Evolutionary conservation across 371 early-diverging fungal genomes (phyloP).

Genomic region (Phascolomyces articulosus): DNA sequence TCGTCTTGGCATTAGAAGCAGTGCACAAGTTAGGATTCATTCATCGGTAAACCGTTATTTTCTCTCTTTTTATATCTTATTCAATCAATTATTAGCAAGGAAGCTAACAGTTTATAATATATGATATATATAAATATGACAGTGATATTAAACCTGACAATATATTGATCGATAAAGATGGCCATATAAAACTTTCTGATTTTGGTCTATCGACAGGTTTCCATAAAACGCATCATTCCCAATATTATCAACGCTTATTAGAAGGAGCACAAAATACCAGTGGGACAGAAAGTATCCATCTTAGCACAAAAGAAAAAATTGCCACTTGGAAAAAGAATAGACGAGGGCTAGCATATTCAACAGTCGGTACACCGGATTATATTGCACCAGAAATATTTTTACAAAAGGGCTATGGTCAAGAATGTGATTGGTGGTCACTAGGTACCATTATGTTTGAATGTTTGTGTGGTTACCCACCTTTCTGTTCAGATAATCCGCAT

Average conservation of each 20-base stretch:
- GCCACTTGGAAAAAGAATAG: slow-evolving; percentile 98
- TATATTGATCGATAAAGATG: slow-evolving; percentile 82
- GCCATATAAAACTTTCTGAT: slow-evolving; percentile 93
- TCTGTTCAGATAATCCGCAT: slow-evolving; percentile 93
- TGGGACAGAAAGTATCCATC: slow-evolving; percentile 76
- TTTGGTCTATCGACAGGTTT: slow-evolving; percentile 99
- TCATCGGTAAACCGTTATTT: slow-evolving; percentile 74
- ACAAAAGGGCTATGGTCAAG: slow-evolving; percentile 94
- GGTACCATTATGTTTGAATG: slow-evolving; percentile 99
- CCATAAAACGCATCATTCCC: slow-evolving; percentile 96
- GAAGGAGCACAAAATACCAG: slow-evolving; percentile 61
- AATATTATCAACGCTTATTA: slow-evolving; percentile 83
- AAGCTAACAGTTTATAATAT: slow-evolving; percentile 17
- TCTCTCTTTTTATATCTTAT: not conserved
- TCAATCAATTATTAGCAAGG: slow-evolving; percentile 34
- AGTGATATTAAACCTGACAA: slow-evolving; percentile 92
- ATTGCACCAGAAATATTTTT: slow-evolving; percentile 97
- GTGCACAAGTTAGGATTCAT: slow-evolving; percentile 97
- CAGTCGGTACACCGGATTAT: slow-evolving; percentile 98
- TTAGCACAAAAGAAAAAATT: slow-evolving; percentile 78
- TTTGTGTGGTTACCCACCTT: slow-evolving; percentile 96
- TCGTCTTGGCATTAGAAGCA: slow-evolving; percentile 92
- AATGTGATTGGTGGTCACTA: slow-evolving; percentile 99
- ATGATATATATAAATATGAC: slow-evolving; percentile 13
- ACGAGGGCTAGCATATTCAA: slow-evolving; percentile 87